Percentiles rank a stretch among this genome's conserved stretches.
Evolutionary conservation across 192 early-diverging fungal species (phyloP).

Genomic region (Coemansia sp.): DNA sequence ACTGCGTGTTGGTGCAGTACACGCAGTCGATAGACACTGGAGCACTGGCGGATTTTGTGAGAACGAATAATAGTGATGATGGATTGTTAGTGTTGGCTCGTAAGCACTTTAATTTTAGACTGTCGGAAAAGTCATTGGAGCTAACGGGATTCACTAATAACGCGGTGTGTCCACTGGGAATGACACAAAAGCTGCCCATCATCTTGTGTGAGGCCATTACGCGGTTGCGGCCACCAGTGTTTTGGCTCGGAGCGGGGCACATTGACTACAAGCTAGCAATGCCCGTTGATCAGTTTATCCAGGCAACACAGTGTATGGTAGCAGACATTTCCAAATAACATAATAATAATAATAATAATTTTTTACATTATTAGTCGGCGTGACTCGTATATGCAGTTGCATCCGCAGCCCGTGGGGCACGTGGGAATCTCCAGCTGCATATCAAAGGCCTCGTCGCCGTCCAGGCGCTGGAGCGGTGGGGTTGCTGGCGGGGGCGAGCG

Average conservation of each 20-base stretch:
- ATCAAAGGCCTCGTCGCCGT: conserved; percentile 6
- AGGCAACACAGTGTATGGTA: conserved; percentile 25
- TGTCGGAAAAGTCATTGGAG: conserved; percentile 64
- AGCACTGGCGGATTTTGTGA: conserved; percentile 67
- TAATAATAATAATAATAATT: background rate
- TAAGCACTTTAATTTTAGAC: conserved; percentile 82
- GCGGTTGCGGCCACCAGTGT: conserved; percentile 65
- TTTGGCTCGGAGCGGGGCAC: conserved; percentile 83
- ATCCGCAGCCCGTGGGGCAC: conserved; percentile 49
- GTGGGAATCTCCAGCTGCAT: conserved; percentile 36
- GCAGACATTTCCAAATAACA: conserved; percentile 17
- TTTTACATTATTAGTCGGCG: conserved; percentile 15
- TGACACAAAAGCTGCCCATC: conserved; percentile 61
- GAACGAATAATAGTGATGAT: conserved; percentile 49
- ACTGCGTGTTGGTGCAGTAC: conserved; percentile 74
- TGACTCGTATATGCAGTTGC: conserved; percentile 47
- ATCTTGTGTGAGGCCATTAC: conserved; percentile 68
- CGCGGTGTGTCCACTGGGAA: conserved; percentile 74
- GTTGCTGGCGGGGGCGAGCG: background rate
- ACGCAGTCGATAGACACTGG: conserved; percentile 62
- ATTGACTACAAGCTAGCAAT: conserved; percentile 84
- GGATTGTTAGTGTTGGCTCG: conserved; percentile 61
- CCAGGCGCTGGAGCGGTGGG: background rate
- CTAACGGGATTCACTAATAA: conserved; percentile 77
- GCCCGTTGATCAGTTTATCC: conserved; percentile 64